Percentiles rank a stretch among this genome's conserved stretches.
phyloP scores from a whole-genome alignment of 139 green algal genomes.

The Spirogloea muscicola region DNA sequence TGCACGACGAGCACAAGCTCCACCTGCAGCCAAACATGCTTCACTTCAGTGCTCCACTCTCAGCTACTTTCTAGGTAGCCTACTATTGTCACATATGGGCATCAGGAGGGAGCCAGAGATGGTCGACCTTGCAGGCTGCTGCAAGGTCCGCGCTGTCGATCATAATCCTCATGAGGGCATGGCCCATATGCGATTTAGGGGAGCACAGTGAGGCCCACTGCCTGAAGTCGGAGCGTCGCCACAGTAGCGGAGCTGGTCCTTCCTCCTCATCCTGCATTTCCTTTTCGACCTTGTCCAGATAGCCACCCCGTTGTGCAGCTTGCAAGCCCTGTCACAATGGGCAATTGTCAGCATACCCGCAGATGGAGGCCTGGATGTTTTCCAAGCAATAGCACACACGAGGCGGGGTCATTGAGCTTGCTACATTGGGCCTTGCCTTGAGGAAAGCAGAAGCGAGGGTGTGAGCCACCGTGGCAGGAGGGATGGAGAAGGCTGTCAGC shows the following conservation, averaged over 20 bases:
- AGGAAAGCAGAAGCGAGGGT: slow-evolving; percentile 19
- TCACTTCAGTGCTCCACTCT: not conserved
- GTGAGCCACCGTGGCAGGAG: slow-evolving; percentile 2
- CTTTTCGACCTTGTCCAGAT: not conserved
- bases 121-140: slow-evolving; percentile 12
- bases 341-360: too few relatives aligned
- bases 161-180: slow-evolving; percentile 35
- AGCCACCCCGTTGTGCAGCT: slow-evolving; percentile 11
- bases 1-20: slow-evolving; percentile 29
- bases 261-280: slow-evolving; percentile 19
- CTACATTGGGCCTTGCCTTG: not conserved
- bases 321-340: slow-evolving; percentile 23
- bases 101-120: not conserved
- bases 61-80: not conserved
- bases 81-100: not conserved
- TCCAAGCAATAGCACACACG: not conserved
- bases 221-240: slow-evolving; percentile 3
- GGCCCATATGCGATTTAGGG: not conserved
- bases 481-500: not conserved
- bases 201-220: slow-evolving; percentile 23
- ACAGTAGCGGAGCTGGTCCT: slow-evolving; percentile 13
- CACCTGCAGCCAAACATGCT: not conserved
- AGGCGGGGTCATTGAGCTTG: not conserved
- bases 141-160: not conserved
- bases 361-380: not conserved